Evolutionary conservation across 352 stramenopile species (phyloP), one percentile per base, ranked within the genome.

Genomic region (Pythium pectinolyticum): DNA sequence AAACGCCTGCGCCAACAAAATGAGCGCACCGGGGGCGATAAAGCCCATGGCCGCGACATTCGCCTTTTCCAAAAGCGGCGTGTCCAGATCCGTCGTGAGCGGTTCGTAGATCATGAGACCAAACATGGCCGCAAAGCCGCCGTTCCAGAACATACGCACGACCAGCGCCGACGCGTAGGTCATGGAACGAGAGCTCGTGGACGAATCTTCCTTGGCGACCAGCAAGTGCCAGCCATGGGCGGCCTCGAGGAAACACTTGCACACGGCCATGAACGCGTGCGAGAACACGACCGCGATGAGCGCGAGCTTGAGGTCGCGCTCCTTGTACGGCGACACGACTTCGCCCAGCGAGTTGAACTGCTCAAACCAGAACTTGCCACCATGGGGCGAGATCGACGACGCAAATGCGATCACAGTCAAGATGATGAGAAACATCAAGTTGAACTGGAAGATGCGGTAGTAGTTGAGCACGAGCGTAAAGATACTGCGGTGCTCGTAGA

Each of bases 391-490:
- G 24, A 80, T 57, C 4, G 68, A 46, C 22, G 64, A 51, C 40
- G 31, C 49, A 31, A 74, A 76, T 24, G 59, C 61, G 31, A 80
- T 48, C 20, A 80, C 69, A 24, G 63, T 66, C 6, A 81, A 45
- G 24, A 54, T 28, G 53, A 76, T 54, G 50, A 81, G 65, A 40
- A 81, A 81, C 69, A 81, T 81, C 15, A 82, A n/a, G 56, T 82
- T 78, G 74, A 82, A 82, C 59, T 82, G 70, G 66, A 82, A 82
- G 57, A 82, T 82, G 40, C 71, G 71, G 54, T 76, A 76, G 64
- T 78, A 78, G 58, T 76, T 76, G 57, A 78, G 66, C 40, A 78
- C 57, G 15, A 76, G 53, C 47, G 67, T 76, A 34, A 78, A 78
- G 63, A 78, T 78, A 46, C 63, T 74, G 24, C 71, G 66, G 64